Evolutionary conservation across 1,284 basidiomycete genomes (phyloP), one percentile per base, ranked within the genome.

Genomic region (Anthracocystis walkeri): DNA sequence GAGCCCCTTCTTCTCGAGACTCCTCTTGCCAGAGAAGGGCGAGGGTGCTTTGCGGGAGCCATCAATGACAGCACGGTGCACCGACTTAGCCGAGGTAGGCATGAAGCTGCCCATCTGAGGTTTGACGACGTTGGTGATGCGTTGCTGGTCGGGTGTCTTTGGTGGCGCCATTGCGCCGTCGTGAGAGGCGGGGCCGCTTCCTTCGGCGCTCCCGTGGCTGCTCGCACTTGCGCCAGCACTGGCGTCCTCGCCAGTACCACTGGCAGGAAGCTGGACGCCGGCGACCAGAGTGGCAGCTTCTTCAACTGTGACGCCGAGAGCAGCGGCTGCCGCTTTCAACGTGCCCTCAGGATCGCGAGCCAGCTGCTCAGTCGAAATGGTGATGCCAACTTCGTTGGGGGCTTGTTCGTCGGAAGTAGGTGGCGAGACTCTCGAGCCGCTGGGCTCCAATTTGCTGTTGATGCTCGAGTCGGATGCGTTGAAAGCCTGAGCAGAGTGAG

Each of bases 31-130:
- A 4, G 77, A 76, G 50, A 84, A 84, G 5, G 82, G 82, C 18
- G 82, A 84, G 6, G 83, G 82, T 4, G 83, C 80, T 54, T 79
- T 77, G 31, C 63, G 64, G 6, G 79, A 80, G 2, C 83, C 83
- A 50, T 85, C 82, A 35, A 85, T 82, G 42, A 85, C 83, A 11
- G 83, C 83, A 14, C 83, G 80, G 51, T 84, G 82, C 3, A 83
- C 75, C 12, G 80, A 78, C 57, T 82, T 82, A 42, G 80, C 74
- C 5, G 69, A 74, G 0, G 81, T 77, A 7, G 82, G 82, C 64
- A 82, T 81, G 50, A 83, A 83, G 46, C 75, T 71, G 18, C 82
- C 82, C 82, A 83, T 83, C 57, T 75, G 71, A 8, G 81, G 81
- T 25, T 78, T 81, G 41, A 53, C 56, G 21, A 58, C 25, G 38